These are phyloP conservation scores for Trichophyton schoenleinii DNA, from an alignment of 2,329 filamentous ascomycete species.

Conservation along the genomic window DNA sequence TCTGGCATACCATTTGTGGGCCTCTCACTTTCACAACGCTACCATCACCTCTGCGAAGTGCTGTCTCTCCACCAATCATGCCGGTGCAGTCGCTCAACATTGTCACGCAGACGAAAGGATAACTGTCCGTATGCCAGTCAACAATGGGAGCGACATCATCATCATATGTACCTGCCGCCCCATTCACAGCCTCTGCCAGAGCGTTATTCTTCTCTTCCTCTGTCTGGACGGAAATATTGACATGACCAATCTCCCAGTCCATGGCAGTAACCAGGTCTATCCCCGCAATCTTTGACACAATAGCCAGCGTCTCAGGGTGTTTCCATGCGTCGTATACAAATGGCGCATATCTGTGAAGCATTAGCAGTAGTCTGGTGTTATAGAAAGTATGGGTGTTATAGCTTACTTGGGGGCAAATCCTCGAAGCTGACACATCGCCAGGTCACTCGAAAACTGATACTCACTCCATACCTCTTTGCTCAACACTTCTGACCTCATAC, in stretches of 20 bases:
- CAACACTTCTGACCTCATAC: constrained; percentile 52
- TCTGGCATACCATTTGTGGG: constrained; percentile 43
- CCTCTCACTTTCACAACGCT: constrained; percentile 47
- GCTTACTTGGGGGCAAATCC: constrained; percentile 46
- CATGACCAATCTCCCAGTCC: constrained; percentile 45
- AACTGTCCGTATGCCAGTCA: constrained; percentile 53
- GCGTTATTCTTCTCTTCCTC: constrained; percentile 37
- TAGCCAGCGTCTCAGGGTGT: constrained; percentile 37
- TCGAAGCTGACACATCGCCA: constrained; percentile 44
- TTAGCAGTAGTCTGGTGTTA: constrained; percentile 4
- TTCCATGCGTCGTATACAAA: constrained; percentile 54
- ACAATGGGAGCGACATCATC: constrained; percentile 44
- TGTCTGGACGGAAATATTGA: constrained; percentile 43
- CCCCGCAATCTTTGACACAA: constrained; percentile 42
- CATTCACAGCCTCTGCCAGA: constrained; percentile 27
- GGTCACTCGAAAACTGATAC: constrained; percentile 47
- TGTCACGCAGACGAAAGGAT: constrained; percentile 56
- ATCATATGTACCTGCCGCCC: constrained; percentile 32
- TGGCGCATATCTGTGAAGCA: constrained; percentile 41
- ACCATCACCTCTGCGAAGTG: constrained; percentile 42
- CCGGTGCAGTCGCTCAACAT: constrained; percentile 52
- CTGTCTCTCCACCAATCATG: constrained; percentile 55
- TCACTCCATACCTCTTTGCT: constrained; percentile 44
- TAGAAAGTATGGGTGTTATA: background rate
- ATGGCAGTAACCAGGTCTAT: constrained; percentile 43